These are phyloP conservation scores for Adansonia grandidieri DNA, from an alignment of 441 rosid genomes.

Conservation along the genomic window DNA sequence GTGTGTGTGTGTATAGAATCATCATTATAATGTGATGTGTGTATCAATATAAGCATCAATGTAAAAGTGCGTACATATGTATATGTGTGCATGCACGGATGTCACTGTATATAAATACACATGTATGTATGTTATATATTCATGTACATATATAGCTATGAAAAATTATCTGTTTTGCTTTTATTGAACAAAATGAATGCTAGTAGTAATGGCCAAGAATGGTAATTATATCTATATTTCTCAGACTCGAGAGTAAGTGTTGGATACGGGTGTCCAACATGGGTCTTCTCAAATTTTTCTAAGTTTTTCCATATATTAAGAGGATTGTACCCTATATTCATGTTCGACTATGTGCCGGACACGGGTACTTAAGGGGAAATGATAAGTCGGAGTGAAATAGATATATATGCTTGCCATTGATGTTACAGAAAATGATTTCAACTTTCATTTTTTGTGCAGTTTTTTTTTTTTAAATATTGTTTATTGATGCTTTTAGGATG, in stretches of 20 bases:
- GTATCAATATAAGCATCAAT: background rate
- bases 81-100: background rate
- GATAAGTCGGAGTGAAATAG: no score
- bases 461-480: slow-evolving; percentile 24
- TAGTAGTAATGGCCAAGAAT: background rate
- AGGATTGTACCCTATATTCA: no score
- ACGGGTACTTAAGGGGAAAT: no score
- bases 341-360: no score
- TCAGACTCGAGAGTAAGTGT: no score
- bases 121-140: background rate
- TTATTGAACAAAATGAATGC: background rate
- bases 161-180: background rate
- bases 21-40: background rate
- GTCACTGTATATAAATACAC: background rate
- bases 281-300: no score
- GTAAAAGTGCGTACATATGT: background rate
- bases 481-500: slow-evolving; percentile 35
- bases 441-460: background rate
- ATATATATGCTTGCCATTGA: slow-evolving; percentile 5
- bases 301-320: no score
- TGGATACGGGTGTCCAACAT: no score
- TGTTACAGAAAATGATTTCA: slow-evolving; percentile 2
- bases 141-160: background rate
- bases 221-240: background rate
- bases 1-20: background rate